Conservation (phyloP, 2,329 filamentous ascomycete species). For the Fusarium sp. region DNA sequence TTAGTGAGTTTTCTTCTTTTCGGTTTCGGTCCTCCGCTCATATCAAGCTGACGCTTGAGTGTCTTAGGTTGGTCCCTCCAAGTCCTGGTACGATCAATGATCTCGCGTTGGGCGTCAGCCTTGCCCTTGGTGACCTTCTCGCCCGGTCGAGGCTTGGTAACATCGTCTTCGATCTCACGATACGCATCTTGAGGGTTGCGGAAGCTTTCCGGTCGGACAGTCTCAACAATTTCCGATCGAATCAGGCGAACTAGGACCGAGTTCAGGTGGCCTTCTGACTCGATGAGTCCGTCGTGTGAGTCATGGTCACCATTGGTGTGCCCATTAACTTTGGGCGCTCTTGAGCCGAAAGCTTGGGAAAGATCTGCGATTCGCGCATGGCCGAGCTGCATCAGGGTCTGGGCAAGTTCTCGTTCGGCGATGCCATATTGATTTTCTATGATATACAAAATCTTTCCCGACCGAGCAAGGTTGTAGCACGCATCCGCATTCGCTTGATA, state of each 20-base stretch:
- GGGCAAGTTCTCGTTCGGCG: slow-evolving; percentile 78
- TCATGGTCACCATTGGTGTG: slow-evolving; percentile 51
- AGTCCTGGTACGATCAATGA: slow-evolving; percentile 64
- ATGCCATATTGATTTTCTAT: slow-evolving; percentile 79
- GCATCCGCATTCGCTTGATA: slow-evolving; percentile 87
- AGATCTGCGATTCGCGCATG: slow-evolving; percentile 79
- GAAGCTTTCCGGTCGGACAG: slow-evolving; percentile 67
- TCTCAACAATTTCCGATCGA: slow-evolving; percentile 74
- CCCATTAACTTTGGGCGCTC: slow-evolving; percentile 52
- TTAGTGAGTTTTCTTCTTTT: slow-evolving; percentile 69
- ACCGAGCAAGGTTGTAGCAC: slow-evolving; percentile 84
- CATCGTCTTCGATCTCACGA: slow-evolving; percentile 71
- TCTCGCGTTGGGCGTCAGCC: slow-evolving; percentile 67
- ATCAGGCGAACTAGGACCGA: slow-evolving; percentile 66
- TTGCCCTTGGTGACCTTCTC: slow-evolving; percentile 70
- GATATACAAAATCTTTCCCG: slow-evolving; percentile 82
- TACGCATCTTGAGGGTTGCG: slow-evolving; percentile 70
- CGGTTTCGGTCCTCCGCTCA: slow-evolving; percentile 51
- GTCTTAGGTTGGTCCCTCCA: slow-evolving; percentile 64
- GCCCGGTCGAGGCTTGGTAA: slow-evolving; percentile 61
- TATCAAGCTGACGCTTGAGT: slow-evolving; percentile 64
- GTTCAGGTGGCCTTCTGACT: slow-evolving; percentile 61
- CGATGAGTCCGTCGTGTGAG: slow-evolving; percentile 52
- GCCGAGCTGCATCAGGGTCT: slow-evolving; percentile 80
- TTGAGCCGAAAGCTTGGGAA: slow-evolving; percentile 67